Conservation (phyloP, 208 protist genomes). For the Polymyxa betae region DNA sequence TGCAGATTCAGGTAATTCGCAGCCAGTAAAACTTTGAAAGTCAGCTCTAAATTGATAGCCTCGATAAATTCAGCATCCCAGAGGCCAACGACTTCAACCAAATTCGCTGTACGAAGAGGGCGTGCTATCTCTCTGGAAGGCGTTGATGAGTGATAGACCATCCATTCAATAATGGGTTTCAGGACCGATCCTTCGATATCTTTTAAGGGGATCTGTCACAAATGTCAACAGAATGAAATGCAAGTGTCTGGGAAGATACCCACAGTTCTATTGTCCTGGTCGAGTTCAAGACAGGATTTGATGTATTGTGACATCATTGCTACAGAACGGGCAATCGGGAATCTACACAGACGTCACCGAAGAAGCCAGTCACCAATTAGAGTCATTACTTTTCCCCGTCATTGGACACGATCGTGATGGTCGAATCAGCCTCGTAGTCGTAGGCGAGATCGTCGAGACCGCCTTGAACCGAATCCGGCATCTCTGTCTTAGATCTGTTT, state of each 20-base stretch:
- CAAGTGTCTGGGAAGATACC: background rate
- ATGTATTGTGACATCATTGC: background rate
- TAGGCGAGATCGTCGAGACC: too few species aligned
- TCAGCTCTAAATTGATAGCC: constrained; percentile 1
- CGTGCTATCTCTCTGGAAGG: background rate
- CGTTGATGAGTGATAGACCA: constrained; percentile 31
- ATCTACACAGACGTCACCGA: background rate
- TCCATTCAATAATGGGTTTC: constrained; percentile 29
- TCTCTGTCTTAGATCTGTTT: too few species aligned
- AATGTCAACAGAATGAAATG: background rate
- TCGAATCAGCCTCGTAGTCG: too few species aligned
- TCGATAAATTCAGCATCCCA: constrained; percentile 19
- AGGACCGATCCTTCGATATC: background rate
- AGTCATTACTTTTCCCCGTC: background rate
- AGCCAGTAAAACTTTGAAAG: constrained; percentile 22
- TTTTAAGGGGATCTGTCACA: background rate
- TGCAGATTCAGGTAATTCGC: constrained; percentile 31
- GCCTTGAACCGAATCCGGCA: too few species aligned
- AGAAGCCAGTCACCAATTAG: background rate
- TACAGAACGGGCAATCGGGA: background rate
- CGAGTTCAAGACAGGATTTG: background rate
- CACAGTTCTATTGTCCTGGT: background rate
- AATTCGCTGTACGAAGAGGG: background rate
- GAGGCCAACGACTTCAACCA: constrained; percentile 32
- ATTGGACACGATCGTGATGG: background rate